Conservation (phyloP, 345 rosid species). For the Noccaea caerulescens region DNA sequence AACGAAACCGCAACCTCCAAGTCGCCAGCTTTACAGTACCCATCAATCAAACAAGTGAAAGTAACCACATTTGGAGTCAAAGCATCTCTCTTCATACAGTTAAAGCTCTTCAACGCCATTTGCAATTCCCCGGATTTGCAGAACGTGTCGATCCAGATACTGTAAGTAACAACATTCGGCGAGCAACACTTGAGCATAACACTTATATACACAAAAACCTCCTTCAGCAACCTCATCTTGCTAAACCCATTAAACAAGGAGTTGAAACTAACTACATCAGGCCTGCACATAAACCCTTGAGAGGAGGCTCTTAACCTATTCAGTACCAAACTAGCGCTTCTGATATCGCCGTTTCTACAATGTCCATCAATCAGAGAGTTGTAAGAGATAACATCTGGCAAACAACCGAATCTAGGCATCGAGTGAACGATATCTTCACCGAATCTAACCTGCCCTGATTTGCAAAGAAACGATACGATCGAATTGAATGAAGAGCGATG, state of each 20-base stretch:
- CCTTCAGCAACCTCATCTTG: conserved; percentile 44
- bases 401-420: conserved; percentile 47
- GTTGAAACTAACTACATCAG: conserved; percentile 53
- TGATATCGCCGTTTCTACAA: conserved; percentile 42
- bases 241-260: conserved; percentile 54
- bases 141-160: conserved; percentile 49
- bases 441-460: conserved; percentile 40
- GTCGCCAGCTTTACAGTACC: conserved; percentile 48
- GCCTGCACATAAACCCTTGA: conserved; percentile 34
- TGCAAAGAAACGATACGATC: conserved; percentile 44
- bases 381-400: conserved; percentile 48
- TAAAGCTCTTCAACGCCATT: conserved; percentile 41
- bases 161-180: conserved; percentile 52
- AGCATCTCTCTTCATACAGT: conserved; percentile 47
- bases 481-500: conserved; percentile 56
- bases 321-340: conserved; percentile 42
- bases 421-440: conserved; percentile 42
- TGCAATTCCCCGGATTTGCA: conserved; percentile 46
- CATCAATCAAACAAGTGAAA: conserved; percentile 56
- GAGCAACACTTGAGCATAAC: conserved; percentile 51
- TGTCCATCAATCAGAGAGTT: conserved; percentile 55
- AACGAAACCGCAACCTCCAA: conserved; percentile 46
- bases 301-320: conserved; percentile 39
- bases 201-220: conserved; percentile 50
- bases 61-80: conserved; percentile 48